phyloP scores from a whole-genome alignment of 192 early-diverging fungal species.

The Ramicandelaber brevisporus region DNA sequence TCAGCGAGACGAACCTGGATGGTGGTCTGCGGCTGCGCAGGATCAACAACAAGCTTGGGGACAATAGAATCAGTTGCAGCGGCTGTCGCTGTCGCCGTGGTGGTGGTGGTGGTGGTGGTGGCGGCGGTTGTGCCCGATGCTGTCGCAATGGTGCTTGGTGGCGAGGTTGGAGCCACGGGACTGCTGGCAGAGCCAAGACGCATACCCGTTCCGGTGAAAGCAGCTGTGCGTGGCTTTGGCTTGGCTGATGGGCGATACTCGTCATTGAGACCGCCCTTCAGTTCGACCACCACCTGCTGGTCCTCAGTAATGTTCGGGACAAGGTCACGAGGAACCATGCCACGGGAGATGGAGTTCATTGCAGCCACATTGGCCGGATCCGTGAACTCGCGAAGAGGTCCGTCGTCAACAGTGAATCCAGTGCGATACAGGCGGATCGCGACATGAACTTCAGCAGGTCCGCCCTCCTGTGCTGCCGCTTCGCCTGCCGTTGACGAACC shows the following conservation, averaged over 20 bases:
- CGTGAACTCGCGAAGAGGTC: slow-evolving; percentile 58
- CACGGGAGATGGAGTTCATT: slow-evolving; percentile 66
- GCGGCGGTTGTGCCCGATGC: slow-evolving; percentile 6
- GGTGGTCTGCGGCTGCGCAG: slow-evolving; percentile 45
- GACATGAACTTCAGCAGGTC: slow-evolving; percentile 5
- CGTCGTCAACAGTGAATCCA: slow-evolving; percentile 89
- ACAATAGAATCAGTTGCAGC: slow-evolving; percentile 3
- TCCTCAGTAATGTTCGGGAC: slow-evolving; percentile 70
- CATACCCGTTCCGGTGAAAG: slow-evolving; percentile 58
- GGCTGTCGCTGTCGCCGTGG: slow-evolving; percentile 6
- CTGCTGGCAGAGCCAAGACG: slow-evolving; percentile 40
- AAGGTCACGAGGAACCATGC: slow-evolving; percentile 64
- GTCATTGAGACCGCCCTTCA: slow-evolving; percentile 57
- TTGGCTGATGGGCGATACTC: slow-evolving; percentile 60
- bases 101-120: neutral
- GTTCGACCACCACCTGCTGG: slow-evolving; percentile 74
- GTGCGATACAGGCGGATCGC: slow-evolving; percentile 85
- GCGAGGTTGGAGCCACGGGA: slow-evolving; percentile 6
- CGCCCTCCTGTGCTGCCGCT: too few species aligned
- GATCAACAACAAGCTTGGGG: slow-evolving; percentile 31
- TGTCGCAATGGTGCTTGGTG: slow-evolving; percentile 6
- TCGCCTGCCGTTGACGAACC: too few species aligned
- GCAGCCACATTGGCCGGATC: slow-evolving; percentile 71
- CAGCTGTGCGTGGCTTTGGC: slow-evolving; percentile 24
- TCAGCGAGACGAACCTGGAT: slow-evolving; percentile 84